A percentile compares a stretch with the other conserved stretches of the same genome.
phyloP scores from a whole-genome alignment of 345 rosid species.

The Moricandia moricandioides region DNA sequence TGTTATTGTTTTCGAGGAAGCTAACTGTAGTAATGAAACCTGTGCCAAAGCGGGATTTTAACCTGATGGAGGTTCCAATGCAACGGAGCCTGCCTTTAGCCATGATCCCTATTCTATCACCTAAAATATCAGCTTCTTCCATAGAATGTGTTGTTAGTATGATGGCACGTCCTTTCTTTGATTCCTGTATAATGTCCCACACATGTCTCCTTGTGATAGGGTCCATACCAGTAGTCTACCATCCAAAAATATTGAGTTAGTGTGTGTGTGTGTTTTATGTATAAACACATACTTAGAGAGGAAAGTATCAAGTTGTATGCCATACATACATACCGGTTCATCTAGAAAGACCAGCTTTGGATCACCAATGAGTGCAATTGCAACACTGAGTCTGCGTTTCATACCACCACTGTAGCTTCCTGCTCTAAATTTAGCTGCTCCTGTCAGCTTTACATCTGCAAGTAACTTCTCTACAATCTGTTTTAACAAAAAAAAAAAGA shows the following conservation, averaged over 20 bases:
- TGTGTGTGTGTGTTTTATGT: not conserved
- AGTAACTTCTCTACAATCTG: constrained; percentile 62
- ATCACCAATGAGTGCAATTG: constrained; percentile 79
- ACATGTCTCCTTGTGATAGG: constrained; percentile 94
- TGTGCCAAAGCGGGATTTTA: constrained; percentile 86
- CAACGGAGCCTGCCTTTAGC: constrained; percentile 91
- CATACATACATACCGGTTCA: constrained; percentile 65
- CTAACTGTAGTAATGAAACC: constrained; percentile 79
- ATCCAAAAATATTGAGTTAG: not conserved
- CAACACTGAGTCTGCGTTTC: constrained; percentile 92
- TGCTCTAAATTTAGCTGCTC: constrained; percentile 61
- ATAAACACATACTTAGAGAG: not conserved
- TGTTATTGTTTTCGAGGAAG: constrained; percentile 46
- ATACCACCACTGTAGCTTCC: constrained; percentile 96
- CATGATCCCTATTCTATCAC: constrained; percentile 94
- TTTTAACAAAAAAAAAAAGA: not conserved
- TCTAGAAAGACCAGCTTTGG: constrained; percentile 85
- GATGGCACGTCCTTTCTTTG: constrained; percentile 85
- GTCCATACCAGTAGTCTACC: constrained; percentile 91
- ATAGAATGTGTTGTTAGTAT: constrained; percentile 88
- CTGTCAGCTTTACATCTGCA: constrained; percentile 68
- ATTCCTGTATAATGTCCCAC: constrained; percentile 83
- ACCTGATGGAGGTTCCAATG: constrained; percentile 81
- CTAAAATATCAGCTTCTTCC: constrained; percentile 93
- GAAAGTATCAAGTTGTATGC: not conserved